Evolutionary conservation across 2,329 filamentous ascomycete genomes (phyloP).

Genomic region (Penicillium crustosum): DNA sequence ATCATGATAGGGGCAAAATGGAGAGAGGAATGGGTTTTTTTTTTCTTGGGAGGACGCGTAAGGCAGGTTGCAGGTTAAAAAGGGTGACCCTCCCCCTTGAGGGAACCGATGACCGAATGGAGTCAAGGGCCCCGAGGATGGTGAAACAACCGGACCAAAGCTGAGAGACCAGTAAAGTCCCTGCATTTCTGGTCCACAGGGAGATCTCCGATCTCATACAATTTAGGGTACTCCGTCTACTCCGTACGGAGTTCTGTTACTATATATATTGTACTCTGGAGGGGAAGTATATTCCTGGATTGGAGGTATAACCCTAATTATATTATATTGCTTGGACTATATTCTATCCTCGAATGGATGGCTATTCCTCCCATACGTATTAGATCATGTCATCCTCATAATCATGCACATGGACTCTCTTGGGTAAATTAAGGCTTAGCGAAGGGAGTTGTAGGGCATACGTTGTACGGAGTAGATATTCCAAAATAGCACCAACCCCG

Average conservation of each 20-base stretch:
- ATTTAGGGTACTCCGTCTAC: not conserved
- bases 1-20: constrained; percentile 4
- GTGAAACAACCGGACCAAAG: constrained; percentile 30
- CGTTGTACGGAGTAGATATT: constrained; percentile 2
- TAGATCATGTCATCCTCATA: not conserved
- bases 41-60: constrained; percentile 28
- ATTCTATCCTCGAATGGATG: not conserved
- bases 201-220: constrained; percentile 6
- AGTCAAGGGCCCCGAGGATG: constrained; percentile 33
- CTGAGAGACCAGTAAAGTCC: constrained; percentile 17
- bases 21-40: constrained; percentile 1
- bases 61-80: constrained; percentile 28
- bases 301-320: not conserved
- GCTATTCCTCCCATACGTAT: not conserved
- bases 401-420: not conserved
- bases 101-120: constrained; percentile 20
- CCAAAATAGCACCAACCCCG: constrained; percentile 10
- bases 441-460: not conserved
- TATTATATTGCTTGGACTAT: not conserved
- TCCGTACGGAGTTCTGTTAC: not conserved
- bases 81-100: constrained; percentile 12
- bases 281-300: not conserved
- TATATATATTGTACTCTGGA: not conserved
- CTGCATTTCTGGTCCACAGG: constrained; percentile 14
- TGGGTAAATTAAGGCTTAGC: not conserved